Percentiles rank a stretch among this genome's conserved stretches.
phyloP scores from a whole-genome alignment of 441 rosid genomes.

The Adansonia rubrostipa region DNA sequence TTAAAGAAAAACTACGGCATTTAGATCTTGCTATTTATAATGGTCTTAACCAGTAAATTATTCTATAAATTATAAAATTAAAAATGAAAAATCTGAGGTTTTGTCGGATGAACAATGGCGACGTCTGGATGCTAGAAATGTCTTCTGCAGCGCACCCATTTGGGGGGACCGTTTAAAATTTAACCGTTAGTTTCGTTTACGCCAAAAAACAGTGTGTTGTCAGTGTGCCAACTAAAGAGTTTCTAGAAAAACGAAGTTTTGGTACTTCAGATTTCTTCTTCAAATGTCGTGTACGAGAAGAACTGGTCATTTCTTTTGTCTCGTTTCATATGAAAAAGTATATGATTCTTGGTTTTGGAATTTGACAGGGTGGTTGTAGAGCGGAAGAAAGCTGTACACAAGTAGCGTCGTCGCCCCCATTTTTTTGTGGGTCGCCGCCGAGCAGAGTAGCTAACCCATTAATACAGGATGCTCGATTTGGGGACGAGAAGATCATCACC shows the following conservation, averaged over 20 bases:
- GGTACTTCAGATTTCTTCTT: too few species aligned
- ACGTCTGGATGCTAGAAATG: background rate
- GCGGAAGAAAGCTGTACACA: constrained; percentile 52
- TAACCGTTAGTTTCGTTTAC: background rate
- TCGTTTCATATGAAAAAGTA: background rate
- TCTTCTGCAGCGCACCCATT: background rate
- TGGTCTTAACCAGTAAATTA: background rate
- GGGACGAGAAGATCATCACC: constrained; percentile 51
- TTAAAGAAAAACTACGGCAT: background rate
- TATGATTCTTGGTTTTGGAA: background rate
- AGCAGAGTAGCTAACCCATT: constrained; percentile 97
- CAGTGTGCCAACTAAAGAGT: too few species aligned
- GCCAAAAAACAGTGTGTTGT: too few species aligned
- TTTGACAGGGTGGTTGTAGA: constrained; percentile 28
- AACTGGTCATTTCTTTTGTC: background rate
- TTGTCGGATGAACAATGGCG: background rate
- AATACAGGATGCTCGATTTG: constrained; percentile 31
- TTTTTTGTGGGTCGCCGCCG: constrained; percentile 94
- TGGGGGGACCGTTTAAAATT: background rate
- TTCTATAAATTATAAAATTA: background rate
- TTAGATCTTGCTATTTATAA: too few species aligned
- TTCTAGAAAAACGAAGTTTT: too few species aligned
- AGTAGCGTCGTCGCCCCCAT: constrained; percentile 68
- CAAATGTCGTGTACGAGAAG: background rate
- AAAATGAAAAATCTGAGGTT: background rate